Conservation (phyloP, 305 asterid species). For the Coffea humblotiana region DNA sequence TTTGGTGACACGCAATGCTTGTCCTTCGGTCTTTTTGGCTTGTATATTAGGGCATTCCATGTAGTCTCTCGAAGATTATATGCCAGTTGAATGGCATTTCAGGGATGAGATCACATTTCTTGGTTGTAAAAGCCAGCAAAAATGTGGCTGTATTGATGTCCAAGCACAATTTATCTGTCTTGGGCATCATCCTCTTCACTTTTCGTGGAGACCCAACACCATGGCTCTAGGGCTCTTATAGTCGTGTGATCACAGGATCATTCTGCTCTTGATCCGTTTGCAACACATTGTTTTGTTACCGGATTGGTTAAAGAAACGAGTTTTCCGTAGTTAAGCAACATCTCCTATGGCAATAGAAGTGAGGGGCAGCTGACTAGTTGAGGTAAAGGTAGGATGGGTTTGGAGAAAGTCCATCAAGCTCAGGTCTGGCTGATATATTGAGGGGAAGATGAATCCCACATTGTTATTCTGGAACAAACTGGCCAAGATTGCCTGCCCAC, state of each 20-base stretch:
- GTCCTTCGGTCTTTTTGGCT: conserved; percentile 10
- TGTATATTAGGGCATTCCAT: not conserved
- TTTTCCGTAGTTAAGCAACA: not conserved
- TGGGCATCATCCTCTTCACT: not conserved
- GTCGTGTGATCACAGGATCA: not conserved
- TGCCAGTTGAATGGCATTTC: not conserved
- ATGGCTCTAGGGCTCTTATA: not conserved
- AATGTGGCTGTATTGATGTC: not conserved
- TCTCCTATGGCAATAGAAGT: not conserved
- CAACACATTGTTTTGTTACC: not conserved
- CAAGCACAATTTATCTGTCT: not conserved
- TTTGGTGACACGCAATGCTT: not conserved
- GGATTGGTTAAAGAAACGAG: not conserved
- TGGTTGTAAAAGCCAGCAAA: not conserved
- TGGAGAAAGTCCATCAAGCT: too few relatives aligned
- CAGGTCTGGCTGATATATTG: not conserved
- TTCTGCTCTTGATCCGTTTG: not conserved
- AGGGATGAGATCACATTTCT: not conserved
- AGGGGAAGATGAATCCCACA: not conserved
- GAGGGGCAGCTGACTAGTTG: not conserved
- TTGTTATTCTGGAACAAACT: not conserved
- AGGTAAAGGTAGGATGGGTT: not conserved
- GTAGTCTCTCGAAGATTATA: not conserved
- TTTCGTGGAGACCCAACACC: not conserved
- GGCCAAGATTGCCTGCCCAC: not conserved